These are phyloP conservation scores for Hevea brasiliensis DNA, from an alignment of 345 rosid genomes.

Conservation along the genomic window DNA sequence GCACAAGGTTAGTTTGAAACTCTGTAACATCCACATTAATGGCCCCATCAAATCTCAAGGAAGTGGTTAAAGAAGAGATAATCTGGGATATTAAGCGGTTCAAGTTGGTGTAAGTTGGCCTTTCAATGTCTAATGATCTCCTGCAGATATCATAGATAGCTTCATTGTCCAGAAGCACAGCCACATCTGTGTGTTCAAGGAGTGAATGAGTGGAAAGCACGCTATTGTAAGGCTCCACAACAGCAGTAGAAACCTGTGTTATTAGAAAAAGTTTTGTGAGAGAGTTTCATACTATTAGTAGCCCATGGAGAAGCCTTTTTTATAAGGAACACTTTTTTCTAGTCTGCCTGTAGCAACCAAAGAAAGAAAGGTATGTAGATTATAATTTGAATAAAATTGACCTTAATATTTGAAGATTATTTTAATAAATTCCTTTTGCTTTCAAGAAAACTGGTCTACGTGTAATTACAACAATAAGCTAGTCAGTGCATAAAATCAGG, in stretches of 20 bases:
- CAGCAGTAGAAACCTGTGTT: slow-evolving; percentile 78
- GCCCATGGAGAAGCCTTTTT: neutral
- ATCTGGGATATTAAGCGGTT: slow-evolving; percentile 76
- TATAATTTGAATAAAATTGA: neutral
- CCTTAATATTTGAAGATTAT: neutral
- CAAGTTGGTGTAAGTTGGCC: slow-evolving; percentile 72
- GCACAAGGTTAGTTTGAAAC: slow-evolving; percentile 81
- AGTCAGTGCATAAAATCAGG: neutral
- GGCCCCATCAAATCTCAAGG: slow-evolving; percentile 84
- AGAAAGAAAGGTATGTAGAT: neutral
- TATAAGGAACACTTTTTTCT: neutral
- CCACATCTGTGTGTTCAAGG: slow-evolving; percentile 80
- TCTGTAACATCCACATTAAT: slow-evolving; percentile 77
- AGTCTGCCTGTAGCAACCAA: neutral
- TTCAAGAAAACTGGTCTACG: neutral
- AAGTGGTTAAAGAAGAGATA: slow-evolving; percentile 74
- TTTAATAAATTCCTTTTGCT: neutral
- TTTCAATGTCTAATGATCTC: slow-evolving; percentile 71
- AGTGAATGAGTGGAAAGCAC: slow-evolving; percentile 84
- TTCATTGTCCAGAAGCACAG: slow-evolving; percentile 77
- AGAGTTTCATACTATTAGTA: neutral
- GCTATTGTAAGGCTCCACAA: slow-evolving; percentile 83
- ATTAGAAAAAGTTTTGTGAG: neutral
- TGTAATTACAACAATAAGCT: slow-evolving; percentile 1
- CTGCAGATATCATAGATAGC: slow-evolving; percentile 84